A percentile compares a stretch with the other conserved stretches of the same genome.
Conservation (phyloP, 1,284 basidiomycete species). For the Heterobasidion irregulare region DNA sequence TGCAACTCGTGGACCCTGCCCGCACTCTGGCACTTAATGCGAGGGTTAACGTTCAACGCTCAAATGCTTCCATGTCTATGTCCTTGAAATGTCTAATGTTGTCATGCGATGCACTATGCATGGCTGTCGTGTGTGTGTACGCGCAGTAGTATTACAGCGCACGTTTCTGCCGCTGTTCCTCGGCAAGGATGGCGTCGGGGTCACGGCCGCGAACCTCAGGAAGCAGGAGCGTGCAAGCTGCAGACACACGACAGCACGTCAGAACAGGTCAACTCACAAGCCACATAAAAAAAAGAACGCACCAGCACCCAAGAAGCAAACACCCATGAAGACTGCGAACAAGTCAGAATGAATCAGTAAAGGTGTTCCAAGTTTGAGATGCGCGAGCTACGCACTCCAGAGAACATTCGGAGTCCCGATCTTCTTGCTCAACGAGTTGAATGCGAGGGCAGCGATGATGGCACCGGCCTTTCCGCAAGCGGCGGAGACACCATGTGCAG, state of each 20-base stretch:
- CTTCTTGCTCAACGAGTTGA: slow-evolving; percentile 58
- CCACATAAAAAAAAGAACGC: neutral
- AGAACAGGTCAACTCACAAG: neutral
- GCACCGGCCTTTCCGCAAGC: slow-evolving; percentile 51
- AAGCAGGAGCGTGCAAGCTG: slow-evolving; percentile 56
- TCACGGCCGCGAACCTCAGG: slow-evolving; percentile 74
- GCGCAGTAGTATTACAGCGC: neutral
- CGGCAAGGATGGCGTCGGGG: slow-evolving; percentile 54
- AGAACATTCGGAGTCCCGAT: slow-evolving; percentile 56
- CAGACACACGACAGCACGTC: neutral
- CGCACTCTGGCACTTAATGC: too few species aligned
- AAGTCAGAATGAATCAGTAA: neutral
- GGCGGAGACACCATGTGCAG: slow-evolving; percentile 55
- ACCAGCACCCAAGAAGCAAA: slow-evolving; percentile 44
- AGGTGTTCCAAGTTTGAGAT: slow-evolving; percentile 13
- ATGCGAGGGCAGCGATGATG: slow-evolving; percentile 76
- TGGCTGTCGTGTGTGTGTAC: too few species aligned
- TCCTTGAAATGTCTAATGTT: too few species aligned
- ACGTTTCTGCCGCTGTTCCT: slow-evolving; percentile 26
- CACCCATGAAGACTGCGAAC: slow-evolving; percentile 47
- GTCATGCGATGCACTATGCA: too few species aligned
- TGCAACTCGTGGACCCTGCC: too few species aligned
- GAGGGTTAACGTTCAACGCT: too few species aligned
- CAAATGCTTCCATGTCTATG: too few species aligned
- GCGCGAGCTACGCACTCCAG: slow-evolving; percentile 51